A percentile compares a stretch with the other conserved stretches of the same genome.
These are phyloP conservation scores for Podaxis sp. DNA, from an alignment of 768 basidiomycete genomes.

Conservation along the genomic window DNA sequence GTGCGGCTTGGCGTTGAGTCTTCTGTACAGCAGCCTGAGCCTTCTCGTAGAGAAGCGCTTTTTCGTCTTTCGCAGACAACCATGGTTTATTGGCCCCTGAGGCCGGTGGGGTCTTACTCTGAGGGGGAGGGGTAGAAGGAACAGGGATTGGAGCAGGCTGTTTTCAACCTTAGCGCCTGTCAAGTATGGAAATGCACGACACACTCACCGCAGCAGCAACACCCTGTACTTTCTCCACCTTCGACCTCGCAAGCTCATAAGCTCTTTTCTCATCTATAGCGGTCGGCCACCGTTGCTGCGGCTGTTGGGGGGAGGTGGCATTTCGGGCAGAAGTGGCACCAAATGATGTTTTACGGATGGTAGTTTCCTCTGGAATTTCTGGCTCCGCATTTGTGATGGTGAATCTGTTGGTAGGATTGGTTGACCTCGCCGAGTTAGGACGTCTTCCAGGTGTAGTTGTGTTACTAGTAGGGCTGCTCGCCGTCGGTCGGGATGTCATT, in stretches of 20 bases:
- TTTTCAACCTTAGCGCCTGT: not conserved
- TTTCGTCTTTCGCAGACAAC: constrained; percentile 77
- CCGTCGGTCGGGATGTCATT: constrained; percentile 18
- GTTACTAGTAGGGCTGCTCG: constrained; percentile 14
- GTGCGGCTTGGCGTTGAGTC: constrained; percentile 42
- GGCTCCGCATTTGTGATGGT: constrained; percentile 39
- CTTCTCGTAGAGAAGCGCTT: constrained; percentile 62
- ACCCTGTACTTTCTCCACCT: constrained; percentile 57
- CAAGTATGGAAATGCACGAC: constrained; percentile 5
- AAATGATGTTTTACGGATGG: not conserved
- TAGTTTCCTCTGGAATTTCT: constrained; percentile 12
- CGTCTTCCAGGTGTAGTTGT: constrained; percentile 18
- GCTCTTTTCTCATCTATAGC: constrained; percentile 68
- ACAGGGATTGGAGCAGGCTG: constrained; percentile 23
- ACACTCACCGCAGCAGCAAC: constrained; percentile 31
- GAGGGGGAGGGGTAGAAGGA: constrained; percentile 19
- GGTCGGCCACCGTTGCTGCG: constrained; percentile 43
- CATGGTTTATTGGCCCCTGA: constrained; percentile 31
- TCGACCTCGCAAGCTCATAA: constrained; percentile 61
- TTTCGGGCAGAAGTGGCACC: constrained; percentile 14
- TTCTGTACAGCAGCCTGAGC: constrained; percentile 66
- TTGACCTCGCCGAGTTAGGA: constrained; percentile 25
- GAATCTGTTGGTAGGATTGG: constrained; percentile 29
- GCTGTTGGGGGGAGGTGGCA: not conserved
- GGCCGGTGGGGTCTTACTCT: constrained; percentile 19